phyloP scores from a whole-genome alignment of 352 stramenopile genomes.

The Globisporangium nunn region DNA sequence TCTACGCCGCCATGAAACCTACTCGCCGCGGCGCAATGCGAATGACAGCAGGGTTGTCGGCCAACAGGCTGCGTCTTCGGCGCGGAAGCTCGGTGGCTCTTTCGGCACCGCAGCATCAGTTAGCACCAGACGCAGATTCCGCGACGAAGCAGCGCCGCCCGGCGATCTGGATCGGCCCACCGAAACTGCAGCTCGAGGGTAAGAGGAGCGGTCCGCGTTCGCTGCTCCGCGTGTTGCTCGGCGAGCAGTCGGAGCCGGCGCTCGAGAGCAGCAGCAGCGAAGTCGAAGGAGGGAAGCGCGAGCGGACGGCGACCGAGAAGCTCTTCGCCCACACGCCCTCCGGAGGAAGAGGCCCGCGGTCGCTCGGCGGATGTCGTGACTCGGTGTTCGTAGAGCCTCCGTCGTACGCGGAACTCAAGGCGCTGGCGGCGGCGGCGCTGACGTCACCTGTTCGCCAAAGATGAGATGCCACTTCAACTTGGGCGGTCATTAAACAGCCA shows the following conservation, averaged over 20 bases:
- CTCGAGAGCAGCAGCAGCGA: not conserved
- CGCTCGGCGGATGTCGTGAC: constrained; percentile 9
- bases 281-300: not conserved
- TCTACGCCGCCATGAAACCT: constrained; percentile 35
- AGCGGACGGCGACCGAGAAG: constrained; percentile 4
- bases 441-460: not conserved
- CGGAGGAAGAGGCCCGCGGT: not conserved
- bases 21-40: constrained; percentile 23
- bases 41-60: not conserved
- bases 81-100: not conserved
- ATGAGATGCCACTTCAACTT: not conserved
- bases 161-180: constrained; percentile 12
- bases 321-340: constrained; percentile 5
- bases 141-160: constrained; percentile 7
- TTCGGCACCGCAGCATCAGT: not conserved
- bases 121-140: not conserved
- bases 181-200: constrained; percentile 1
- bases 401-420: constrained; percentile 10
- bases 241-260: constrained; percentile 1
- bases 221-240: constrained; percentile 5
- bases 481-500: not conserved
- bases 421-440: constrained; percentile 1
- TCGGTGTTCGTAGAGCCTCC: constrained; percentile 13
- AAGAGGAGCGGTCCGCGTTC: constrained; percentile 1
- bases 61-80: not conserved